Conservation (phyloP, 805 yeast genomes). For the Starmerella sirachaensis region DNA sequence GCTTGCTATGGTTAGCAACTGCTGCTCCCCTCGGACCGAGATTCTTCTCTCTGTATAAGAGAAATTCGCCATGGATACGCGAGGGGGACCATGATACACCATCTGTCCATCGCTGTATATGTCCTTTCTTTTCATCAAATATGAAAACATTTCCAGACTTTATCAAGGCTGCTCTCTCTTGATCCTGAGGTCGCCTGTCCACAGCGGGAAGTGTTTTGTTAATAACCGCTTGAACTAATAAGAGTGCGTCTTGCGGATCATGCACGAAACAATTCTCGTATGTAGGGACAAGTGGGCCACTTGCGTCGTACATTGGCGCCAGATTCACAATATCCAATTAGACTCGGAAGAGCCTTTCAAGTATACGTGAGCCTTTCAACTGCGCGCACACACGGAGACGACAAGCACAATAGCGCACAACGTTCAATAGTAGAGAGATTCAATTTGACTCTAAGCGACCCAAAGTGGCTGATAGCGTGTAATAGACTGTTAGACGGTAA, state of each 20-base stretch:
- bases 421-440: too few relatives aligned
- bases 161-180: slow-evolving; percentile 55
- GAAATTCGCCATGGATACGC: slow-evolving; percentile 70
- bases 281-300: slow-evolving; percentile 36
- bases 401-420: too few relatives aligned
- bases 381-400: too few relatives aligned
- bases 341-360: too few relatives aligned
- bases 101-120: slow-evolving; percentile 92
- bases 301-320: slow-evolving; percentile 1
- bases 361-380: too few relatives aligned
- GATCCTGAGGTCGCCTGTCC: slow-evolving; percentile 69
- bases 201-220: slow-evolving; percentile 49
- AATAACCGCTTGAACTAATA: slow-evolving; percentile 68
- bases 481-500: too few relatives aligned
- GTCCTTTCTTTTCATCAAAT: slow-evolving; percentile 68
- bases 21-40: too few relatives aligned
- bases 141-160: slow-evolving; percentile 72
- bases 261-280: slow-evolving; percentile 59
- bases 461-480: too few relatives aligned
- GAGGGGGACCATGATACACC: slow-evolving; percentile 94
- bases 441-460: too few relatives aligned
- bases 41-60: slow-evolving; percentile 69
- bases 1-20: too few relatives aligned
- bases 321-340: too few relatives aligned
- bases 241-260: slow-evolving; percentile 70